phyloP scores from a whole-genome alignment of 2,329 filamentous ascomycete genomes.

The Alternaria longipes region DNA sequence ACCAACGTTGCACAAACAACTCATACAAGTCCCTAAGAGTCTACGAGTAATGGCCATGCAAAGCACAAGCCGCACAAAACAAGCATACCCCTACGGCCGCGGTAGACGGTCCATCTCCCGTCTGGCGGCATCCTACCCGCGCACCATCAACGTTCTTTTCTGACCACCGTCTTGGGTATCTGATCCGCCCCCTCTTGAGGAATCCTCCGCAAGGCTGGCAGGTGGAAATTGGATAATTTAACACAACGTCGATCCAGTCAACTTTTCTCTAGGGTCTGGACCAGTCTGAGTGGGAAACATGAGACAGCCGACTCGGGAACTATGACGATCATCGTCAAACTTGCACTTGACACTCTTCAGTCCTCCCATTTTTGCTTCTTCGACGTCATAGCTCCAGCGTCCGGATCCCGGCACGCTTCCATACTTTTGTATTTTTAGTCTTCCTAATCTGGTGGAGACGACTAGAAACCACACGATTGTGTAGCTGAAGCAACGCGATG shows the following conservation, averaged over 20 bases:
- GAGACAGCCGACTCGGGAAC: not conserved
- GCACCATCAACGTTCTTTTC: constrained; percentile 27
- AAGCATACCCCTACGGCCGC: constrained; percentile 31
- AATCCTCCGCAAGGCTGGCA: not conserved
- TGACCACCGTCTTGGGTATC: constrained; percentile 23
- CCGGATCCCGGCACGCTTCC: not conserved
- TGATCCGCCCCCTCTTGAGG: constrained; percentile 13
- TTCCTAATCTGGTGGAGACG: not conserved
- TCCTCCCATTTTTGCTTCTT: constrained; percentile 1
- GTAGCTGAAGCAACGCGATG: not conserved
- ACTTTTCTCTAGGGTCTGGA: constrained; percentile 3
- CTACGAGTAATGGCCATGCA: constrained; percentile 14
- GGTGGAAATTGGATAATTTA: constrained; percentile 4
- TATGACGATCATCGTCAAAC: constrained; percentile 1
- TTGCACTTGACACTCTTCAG: not conserved
- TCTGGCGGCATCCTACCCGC: constrained; percentile 21
- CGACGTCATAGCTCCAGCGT: not conserved
- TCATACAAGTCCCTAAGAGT: constrained; percentile 8
- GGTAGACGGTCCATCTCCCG: constrained; percentile 32
- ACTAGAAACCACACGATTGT: not conserved
- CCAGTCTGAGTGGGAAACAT: not conserved
- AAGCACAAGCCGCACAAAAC: constrained; percentile 15
- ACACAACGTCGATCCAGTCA: not conserved
- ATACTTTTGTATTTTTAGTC: not conserved
- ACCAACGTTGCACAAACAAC: constrained; percentile 8